A percentile compares a stretch with the other conserved stretches of the same genome.
These are phyloP conservation scores for Ceratobasidium sp. DNA, from an alignment of 1,284 basidiomycete species.

Conservation along the genomic window DNA sequence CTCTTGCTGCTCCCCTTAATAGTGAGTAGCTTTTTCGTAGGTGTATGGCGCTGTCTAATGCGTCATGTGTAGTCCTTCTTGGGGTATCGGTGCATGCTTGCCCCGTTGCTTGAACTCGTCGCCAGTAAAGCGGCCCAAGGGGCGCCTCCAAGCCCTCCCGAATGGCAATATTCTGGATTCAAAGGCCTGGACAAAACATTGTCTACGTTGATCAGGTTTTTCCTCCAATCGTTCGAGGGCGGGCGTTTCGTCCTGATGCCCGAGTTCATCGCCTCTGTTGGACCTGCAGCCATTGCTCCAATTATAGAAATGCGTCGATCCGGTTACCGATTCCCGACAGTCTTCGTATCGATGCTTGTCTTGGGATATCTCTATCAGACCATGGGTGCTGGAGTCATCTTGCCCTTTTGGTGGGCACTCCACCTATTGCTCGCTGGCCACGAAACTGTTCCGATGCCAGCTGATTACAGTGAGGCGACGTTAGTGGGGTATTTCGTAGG, in stretches of 20 bases:
- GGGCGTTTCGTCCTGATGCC: constrained; percentile 7
- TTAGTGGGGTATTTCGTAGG: constrained; percentile 19
- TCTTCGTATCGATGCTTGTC: constrained; percentile 11
- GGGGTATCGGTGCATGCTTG: constrained; percentile 1
- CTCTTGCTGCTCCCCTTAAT: neutral
- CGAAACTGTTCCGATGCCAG: neutral
- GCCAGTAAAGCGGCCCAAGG: neutral
- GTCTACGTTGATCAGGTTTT: constrained; percentile 8
- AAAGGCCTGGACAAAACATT: neutral
- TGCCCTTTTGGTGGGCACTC: constrained; percentile 24
- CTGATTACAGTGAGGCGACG: constrained; percentile 5
- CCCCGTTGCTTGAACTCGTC: neutral
- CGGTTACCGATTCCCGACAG: neutral
- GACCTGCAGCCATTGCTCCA: constrained; percentile 1
- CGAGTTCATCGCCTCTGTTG: constrained; percentile 16
- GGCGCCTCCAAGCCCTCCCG: neutral
- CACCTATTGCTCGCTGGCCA: neutral
- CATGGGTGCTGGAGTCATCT: constrained; percentile 2
- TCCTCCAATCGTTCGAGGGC: constrained; percentile 1
- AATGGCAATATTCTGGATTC: constrained; percentile 3
- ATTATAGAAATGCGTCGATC: constrained; percentile 25
- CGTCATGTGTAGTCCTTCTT: neutral
- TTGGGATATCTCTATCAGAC: constrained; percentile 14
- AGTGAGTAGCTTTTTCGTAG: neutral
- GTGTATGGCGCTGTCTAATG: neutral